A percentile compares a stretch with the other conserved stretches of the same genome.
These are phyloP conservation scores for Trichoderma pleuroti DNA, from an alignment of 2,329 filamentous ascomycete genomes.

Conservation along the genomic window DNA sequence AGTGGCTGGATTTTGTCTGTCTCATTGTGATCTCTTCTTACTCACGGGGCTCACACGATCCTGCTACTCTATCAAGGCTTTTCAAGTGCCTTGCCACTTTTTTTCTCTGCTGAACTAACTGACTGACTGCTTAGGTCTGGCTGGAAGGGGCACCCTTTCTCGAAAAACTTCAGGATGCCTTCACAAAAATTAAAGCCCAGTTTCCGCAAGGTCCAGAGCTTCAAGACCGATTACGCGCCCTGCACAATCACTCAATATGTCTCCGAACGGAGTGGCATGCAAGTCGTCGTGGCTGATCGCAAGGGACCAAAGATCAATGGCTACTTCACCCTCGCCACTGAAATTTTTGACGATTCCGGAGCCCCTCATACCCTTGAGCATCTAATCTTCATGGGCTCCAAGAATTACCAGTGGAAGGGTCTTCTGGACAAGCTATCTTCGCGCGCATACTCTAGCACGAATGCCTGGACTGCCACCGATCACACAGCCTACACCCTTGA, in stretches of 20 bases:
- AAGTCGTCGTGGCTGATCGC: slow-evolving; percentile 85
- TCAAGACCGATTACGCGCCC: slow-evolving; percentile 86
- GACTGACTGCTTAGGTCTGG: slow-evolving; percentile 22
- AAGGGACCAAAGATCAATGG: slow-evolving; percentile 93
- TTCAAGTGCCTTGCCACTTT: neutral
- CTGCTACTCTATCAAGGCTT: neutral
- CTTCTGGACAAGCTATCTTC: slow-evolving; percentile 92
- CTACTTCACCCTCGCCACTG: slow-evolving; percentile 92
- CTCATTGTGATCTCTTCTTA: neutral
- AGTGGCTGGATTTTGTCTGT: neutral
- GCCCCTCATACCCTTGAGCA: slow-evolving; percentile 85
- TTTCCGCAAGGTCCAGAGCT: slow-evolving; percentile 82
- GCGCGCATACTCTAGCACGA: slow-evolving; percentile 87
- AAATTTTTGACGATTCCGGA: slow-evolving; percentile 96
- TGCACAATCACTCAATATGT: slow-evolving; percentile 92
- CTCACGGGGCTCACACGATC: neutral
- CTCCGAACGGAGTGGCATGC: slow-evolving; percentile 90
- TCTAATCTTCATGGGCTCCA: slow-evolving; percentile 84
- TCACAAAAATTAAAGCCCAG: slow-evolving; percentile 48
- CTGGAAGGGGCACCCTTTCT: neutral
- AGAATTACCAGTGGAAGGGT: slow-evolving; percentile 90
- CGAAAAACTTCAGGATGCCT: slow-evolving; percentile 45
- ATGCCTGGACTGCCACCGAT: slow-evolving; percentile 95
- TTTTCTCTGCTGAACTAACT: neutral
- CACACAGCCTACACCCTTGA: slow-evolving; percentile 96